Conservation (phyloP, 148 eudicot genomes). For the Rhododendron ferrugineum region DNA sequence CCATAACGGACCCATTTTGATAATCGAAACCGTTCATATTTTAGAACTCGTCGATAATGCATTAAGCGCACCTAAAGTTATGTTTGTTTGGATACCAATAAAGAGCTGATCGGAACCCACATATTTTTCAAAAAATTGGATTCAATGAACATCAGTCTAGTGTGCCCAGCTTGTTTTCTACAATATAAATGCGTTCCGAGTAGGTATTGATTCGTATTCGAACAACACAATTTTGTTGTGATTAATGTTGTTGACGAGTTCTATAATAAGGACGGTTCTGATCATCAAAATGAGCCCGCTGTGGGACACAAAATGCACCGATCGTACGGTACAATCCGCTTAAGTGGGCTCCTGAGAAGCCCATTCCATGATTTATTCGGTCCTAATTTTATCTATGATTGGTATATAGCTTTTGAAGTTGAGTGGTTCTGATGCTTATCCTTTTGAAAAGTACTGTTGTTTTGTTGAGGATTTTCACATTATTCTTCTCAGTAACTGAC, state of each 20-base stretch:
- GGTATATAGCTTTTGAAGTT: slow-evolving; percentile 6
- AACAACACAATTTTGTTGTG: neutral
- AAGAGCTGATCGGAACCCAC: neutral
- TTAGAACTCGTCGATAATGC: neutral
- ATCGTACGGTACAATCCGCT: neutral
- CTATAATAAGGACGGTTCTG: neutral
- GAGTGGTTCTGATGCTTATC: slow-evolving; percentile 17
- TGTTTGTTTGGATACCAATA: neutral
- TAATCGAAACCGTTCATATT: neutral
- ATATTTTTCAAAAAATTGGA: neutral
- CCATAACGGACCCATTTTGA: neutral
- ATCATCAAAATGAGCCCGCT: neutral
- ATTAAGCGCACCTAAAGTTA: too few species aligned
- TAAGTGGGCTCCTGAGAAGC: neutral
- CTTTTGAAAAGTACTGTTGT: neutral
- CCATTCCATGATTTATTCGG: neutral
- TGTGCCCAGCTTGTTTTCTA: neutral
- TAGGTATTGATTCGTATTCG: neutral
- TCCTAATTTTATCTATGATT: neutral
- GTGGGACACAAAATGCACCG: neutral
- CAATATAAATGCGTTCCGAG: neutral
- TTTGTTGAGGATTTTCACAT: slow-evolving; percentile 14
- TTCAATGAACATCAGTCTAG: neutral
- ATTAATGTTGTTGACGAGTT: neutral
- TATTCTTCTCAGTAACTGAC: neutral